phyloP scores from a whole-genome alignment of 1,284 basidiomycete species.

The Gomphus bonarii region DNA sequence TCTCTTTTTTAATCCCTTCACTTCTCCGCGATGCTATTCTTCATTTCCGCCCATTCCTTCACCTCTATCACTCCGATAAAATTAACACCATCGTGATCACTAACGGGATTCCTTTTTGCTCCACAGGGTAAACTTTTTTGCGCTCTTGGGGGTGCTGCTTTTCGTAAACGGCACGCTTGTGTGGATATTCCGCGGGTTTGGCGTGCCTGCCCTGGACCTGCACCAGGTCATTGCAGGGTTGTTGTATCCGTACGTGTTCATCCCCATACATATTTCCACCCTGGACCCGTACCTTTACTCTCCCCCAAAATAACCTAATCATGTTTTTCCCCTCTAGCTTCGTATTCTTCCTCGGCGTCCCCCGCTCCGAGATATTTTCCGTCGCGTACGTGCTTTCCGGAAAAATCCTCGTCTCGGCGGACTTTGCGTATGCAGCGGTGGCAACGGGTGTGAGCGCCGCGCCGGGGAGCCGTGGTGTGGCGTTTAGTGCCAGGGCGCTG shows the following conservation, averaged over 20 bases:
- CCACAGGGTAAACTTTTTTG: constrained; percentile 8
- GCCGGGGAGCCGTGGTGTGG: background rate
- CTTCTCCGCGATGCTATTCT: too few species aligned
- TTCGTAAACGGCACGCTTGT: constrained; percentile 5
- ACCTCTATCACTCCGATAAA: too few species aligned
- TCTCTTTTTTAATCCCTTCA: too few species aligned
- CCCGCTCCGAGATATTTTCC: constrained; percentile 3
- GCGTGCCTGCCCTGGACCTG: constrained; percentile 2
- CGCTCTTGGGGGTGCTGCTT: background rate
- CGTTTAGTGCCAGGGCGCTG: background rate
- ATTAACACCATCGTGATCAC: too few species aligned
- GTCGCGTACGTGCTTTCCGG: background rate
- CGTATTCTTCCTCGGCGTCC: constrained; percentile 7
- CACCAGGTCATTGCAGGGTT: background rate
- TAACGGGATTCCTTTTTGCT: too few species aligned
- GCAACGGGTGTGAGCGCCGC: background rate
- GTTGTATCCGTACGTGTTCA: constrained; percentile 1
- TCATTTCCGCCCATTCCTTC: too few species aligned
- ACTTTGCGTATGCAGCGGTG: constrained; percentile 4
- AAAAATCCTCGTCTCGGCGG: background rate
- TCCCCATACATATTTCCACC: too few species aligned
- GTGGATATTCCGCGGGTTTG: constrained; percentile 7
- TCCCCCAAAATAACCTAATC: too few species aligned
- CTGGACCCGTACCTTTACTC: too few species aligned
- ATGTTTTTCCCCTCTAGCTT: too few species aligned